Conservation (phyloP, 495 filamentous ascomycete species). For the Clavariopsis aquatica region DNA sequence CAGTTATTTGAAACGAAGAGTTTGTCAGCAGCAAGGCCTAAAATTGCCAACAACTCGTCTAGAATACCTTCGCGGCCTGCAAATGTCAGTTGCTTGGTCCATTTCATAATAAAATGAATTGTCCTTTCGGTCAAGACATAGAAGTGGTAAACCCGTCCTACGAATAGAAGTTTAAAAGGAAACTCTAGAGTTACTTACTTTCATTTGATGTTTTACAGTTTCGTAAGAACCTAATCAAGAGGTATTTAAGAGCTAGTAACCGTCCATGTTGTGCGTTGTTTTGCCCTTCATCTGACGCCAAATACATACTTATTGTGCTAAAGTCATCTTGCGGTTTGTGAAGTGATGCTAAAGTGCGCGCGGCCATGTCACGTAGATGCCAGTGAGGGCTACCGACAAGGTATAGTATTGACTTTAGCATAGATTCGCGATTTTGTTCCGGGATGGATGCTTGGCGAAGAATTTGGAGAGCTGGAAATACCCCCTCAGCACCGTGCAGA, state of each 20-base stretch:
- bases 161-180: no score
- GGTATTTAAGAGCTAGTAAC: conserved; percentile 54
- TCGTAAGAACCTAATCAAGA: conserved; percentile 38
- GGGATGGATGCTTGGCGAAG: conserved; percentile 66
- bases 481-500: conserved; percentile 57
- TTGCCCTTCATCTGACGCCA: conserved; percentile 33
- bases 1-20: neutral
- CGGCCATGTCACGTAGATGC: conserved; percentile 89
- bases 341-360: conserved; percentile 61
- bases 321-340: conserved; percentile 41
- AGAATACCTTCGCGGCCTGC: neutral
- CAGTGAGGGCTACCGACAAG: conserved; percentile 75
- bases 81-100: no score
- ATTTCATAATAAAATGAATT: no score
- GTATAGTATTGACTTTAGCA: conserved; percentile 52
- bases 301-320: neutral
- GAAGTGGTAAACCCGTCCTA: no score
- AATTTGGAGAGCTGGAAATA: conserved; percentile 87
- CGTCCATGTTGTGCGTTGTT: conserved; percentile 68
- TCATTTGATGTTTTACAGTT: neutral
- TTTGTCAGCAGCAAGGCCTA: neutral
- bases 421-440: conserved; percentile 45
- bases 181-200: no score
- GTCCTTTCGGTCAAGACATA: no score
- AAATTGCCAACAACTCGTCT: neutral